Percentiles rank a stretch among this genome's conserved stretches.
These are phyloP conservation scores for Lycium barbarum DNA, from an alignment of 257 asterid species.

Conservation along the genomic window DNA sequence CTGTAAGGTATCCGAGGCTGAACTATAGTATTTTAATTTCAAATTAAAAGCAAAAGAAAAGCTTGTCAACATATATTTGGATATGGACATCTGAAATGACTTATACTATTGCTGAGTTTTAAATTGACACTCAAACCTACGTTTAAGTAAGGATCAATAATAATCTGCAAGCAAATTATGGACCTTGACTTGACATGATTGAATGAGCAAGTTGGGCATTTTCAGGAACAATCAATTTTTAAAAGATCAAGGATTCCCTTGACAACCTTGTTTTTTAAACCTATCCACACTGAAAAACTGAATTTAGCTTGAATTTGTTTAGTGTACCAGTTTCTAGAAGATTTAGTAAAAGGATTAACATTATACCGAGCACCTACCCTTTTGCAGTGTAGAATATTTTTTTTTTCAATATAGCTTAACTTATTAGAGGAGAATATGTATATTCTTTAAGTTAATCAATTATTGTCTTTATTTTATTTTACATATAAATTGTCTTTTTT, in stretches of 20 bases:
- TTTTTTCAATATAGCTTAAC: neutral
- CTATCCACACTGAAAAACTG: neutral
- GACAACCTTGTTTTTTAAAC: no score
- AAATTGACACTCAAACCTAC: neutral
- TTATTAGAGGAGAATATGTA: no score
- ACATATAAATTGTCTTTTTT: no score
- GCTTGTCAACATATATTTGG: neutral
- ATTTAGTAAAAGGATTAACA: neutral
- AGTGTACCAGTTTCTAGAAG: neutral
- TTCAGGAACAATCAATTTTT: neutral
- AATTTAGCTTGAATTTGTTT: neutral
- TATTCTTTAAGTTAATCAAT: no score
- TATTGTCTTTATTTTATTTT: neutral
- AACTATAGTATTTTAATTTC: neutral
- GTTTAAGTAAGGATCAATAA: neutral
- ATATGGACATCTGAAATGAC: neutral
- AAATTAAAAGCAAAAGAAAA: neutral
- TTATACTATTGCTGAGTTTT: neutral
- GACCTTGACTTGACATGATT: neutral
- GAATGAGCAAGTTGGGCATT: neutral
- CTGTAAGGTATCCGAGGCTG: conserved; percentile 15
- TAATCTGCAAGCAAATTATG: no score
- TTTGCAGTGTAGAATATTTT: neutral
- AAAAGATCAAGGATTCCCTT: neutral
- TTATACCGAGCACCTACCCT: neutral